A percentile compares a stretch with the other conserved stretches of the same genome.
These are phyloP conservation scores for Anthracocystis setariae DNA, from an alignment of 1,284 basidiomycete genomes.

Conservation along the genomic window DNA sequence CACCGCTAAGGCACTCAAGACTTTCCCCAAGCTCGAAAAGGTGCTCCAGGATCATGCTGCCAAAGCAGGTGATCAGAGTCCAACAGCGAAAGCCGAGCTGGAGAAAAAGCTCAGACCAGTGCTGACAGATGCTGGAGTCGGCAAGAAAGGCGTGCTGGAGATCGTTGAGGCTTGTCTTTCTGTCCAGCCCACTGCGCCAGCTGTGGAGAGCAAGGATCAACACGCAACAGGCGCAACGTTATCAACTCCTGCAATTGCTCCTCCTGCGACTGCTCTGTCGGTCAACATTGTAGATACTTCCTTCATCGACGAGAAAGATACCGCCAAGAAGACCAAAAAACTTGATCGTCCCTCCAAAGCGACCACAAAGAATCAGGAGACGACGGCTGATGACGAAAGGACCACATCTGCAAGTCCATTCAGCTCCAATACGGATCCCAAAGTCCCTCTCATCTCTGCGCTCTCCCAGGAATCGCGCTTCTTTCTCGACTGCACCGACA, in stretches of 20 bases:
- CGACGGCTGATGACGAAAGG: neutral
- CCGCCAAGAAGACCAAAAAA: constrained; percentile 9
- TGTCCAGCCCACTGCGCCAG: neutral
- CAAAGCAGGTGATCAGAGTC: neutral
- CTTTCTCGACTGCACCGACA: constrained; percentile 70
- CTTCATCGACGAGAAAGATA: neutral
- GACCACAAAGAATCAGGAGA: neutral
- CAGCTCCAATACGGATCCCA: constrained; percentile 26
- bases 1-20: constrained; percentile 44
- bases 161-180: constrained; percentile 37
- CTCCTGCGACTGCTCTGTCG: neutral
- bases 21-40: constrained; percentile 44
- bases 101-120: constrained; percentile 46
- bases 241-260: neutral
- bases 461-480: constrained; percentile 71
- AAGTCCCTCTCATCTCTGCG: constrained; percentile 53
- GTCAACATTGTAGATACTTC: neutral
- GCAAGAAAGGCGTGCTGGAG: constrained; percentile 44
- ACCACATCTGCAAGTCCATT: constrained; percentile 9
- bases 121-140: constrained; percentile 50
- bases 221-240: neutral
- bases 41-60: constrained; percentile 27
- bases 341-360: constrained; percentile 2
- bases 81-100: constrained; percentile 7
- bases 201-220: neutral